These are phyloP conservation scores for Arabidopsis arenosa DNA, from an alignment of 345 rosid genomes.

Conservation along the genomic window DNA sequence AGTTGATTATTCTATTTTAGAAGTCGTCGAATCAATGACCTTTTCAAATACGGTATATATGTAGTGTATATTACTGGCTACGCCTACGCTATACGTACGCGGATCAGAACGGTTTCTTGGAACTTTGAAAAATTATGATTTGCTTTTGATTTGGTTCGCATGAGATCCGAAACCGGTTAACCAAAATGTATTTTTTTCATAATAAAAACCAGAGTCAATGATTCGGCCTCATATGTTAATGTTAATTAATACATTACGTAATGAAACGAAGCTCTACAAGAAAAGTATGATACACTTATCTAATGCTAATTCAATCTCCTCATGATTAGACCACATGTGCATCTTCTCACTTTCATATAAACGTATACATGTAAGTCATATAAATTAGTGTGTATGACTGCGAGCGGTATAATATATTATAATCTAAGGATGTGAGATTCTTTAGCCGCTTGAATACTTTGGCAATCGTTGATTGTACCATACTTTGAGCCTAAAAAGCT, in stretches of 20 bases:
- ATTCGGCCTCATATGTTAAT: background rate
- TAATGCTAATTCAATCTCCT: slow-evolving; percentile 27
- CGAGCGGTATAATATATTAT: slow-evolving; percentile 21
- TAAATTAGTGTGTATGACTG: slow-evolving; percentile 8
- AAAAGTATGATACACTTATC: slow-evolving; percentile 21
- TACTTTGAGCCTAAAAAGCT: slow-evolving; percentile 34
- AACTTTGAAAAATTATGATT: background rate
- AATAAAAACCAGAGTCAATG: background rate
- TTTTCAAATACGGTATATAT: no score
- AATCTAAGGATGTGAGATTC: slow-evolving; percentile 39
- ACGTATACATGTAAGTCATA: background rate
- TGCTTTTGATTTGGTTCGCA: slow-evolving; percentile 1
- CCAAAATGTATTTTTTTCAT: background rate
- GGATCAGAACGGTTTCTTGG: background rate
- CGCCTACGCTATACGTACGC: background rate
- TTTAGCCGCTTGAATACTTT: slow-evolving; percentile 45
- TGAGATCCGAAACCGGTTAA: slow-evolving; percentile 8
- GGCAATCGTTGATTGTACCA: slow-evolving; percentile 29
- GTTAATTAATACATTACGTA: slow-evolving; percentile 21
- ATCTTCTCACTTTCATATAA: slow-evolving; percentile 35
- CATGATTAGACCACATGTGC: slow-evolving; percentile 42
- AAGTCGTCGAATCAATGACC: background rate
- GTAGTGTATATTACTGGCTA: no score
- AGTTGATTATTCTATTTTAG: background rate
- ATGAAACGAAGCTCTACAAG: slow-evolving; percentile 25